A percentile compares a stretch with the other conserved stretches of the same genome.
These are phyloP conservation scores for Fusarium floridanum DNA, from an alignment of 2,329 filamentous ascomycete genomes.

Conservation along the genomic window DNA sequence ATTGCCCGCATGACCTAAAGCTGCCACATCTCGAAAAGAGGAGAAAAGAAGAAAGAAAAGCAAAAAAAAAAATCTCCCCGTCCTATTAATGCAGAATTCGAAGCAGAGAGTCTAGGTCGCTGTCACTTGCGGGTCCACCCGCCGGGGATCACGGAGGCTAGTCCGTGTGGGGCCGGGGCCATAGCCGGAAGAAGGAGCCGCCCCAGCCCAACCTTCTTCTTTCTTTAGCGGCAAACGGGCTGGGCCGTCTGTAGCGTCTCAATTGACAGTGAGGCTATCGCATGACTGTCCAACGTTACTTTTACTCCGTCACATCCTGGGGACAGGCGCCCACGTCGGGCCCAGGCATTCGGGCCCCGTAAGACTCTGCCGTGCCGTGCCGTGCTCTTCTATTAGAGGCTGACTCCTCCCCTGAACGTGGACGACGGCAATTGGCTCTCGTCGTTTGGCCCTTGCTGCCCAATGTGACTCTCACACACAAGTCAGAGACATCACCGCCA, in stretches of 20 bases:
- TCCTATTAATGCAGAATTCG: slow-evolving; percentile 7
- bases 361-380: background rate
- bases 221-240: slow-evolving; percentile 24
- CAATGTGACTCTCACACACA: slow-evolving; percentile 35
- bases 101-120: slow-evolving; percentile 4
- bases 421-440: slow-evolving; percentile 41
- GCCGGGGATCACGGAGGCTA: slow-evolving; percentile 23
- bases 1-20: slow-evolving; percentile 23
- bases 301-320: background rate
- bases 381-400: slow-evolving; percentile 5
- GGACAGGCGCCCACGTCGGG: slow-evolving; percentile 12
- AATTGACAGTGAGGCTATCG: slow-evolving; percentile 26
- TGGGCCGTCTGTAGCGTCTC: slow-evolving; percentile 33
- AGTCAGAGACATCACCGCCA: slow-evolving; percentile 16
- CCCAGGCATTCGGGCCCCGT: slow-evolving; percentile 24
- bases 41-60: slow-evolving; percentile 19
- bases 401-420: slow-evolving; percentile 37
- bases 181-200: slow-evolving; percentile 1
- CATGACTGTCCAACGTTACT: background rate
- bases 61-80: slow-evolving; percentile 24
- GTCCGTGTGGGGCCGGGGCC: slow-evolving; percentile 22
- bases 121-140: slow-evolving; percentile 25
- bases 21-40: slow-evolving; percentile 29
- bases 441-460: slow-evolving; percentile 43
- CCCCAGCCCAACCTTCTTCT: slow-evolving; percentile 13